A percentile compares a stretch with the other conserved stretches of the same genome.
Conservation (phyloP, 2,329 filamentous ascomycete species). For the Monilinia polystroma region DNA sequence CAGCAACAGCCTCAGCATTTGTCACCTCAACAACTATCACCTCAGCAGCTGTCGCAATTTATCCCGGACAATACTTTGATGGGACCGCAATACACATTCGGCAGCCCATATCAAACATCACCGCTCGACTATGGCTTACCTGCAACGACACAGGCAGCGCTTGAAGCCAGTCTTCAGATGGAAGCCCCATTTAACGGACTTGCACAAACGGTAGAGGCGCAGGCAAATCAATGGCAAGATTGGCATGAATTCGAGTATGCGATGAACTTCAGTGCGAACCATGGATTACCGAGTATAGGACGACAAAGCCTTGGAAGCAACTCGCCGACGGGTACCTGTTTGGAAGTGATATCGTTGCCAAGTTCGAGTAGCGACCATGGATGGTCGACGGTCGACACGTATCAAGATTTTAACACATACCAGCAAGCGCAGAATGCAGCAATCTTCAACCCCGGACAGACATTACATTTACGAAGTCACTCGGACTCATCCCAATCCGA, state of each 20-base stretch:
- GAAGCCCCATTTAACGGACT: constrained; percentile 62
- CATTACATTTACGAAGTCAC: constrained; percentile 80
- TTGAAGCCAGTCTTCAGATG: constrained; percentile 59
- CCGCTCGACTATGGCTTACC: constrained; percentile 37
- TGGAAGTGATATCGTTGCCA: constrained; percentile 81
- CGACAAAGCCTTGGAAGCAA: constrained; percentile 55
- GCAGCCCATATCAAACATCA: constrained; percentile 37
- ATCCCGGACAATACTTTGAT: constrained; percentile 40
- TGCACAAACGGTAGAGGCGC: constrained; percentile 57
- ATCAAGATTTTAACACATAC: constrained; percentile 68
- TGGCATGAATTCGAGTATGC: constrained; percentile 79
- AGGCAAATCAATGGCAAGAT: constrained; percentile 64
- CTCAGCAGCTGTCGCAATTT: constrained; percentile 40
- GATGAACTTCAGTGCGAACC: constrained; percentile 51
- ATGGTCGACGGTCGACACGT: constrained; percentile 79
- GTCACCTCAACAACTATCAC: constrained; percentile 35
- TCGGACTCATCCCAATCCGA: constrained; percentile 83
- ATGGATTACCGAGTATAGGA: constrained; percentile 49
- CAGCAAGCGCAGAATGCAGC: constrained; percentile 57
- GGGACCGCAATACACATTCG: constrained; percentile 39
- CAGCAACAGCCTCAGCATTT: constrained; percentile 40
- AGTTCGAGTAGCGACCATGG: constrained; percentile 82
- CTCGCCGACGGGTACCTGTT: constrained; percentile 75
- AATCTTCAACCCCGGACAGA: constrained; percentile 91
- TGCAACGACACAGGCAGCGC: constrained; percentile 58